Evolutionary conservation across 164 flowering plant species (phyloP).

Genomic region (Cinnamomum micranthum): DNA sequence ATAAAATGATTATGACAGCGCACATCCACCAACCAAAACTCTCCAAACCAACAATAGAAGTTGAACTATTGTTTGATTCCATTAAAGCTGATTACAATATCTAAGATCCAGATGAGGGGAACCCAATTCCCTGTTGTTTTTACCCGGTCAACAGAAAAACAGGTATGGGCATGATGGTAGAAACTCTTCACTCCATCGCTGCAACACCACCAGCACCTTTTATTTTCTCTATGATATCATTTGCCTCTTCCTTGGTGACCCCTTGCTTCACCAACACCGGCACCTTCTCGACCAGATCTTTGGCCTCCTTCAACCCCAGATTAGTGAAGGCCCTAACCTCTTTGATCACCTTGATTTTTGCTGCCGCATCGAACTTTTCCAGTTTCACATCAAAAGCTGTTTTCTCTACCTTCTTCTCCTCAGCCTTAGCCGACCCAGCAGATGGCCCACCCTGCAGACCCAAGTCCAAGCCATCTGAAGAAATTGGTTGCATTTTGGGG

Average conservation of each 20-base stretch:
- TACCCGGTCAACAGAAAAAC: neutral
- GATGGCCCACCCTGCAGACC: constrained; percentile 20
- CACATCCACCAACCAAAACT: too few relatives aligned
- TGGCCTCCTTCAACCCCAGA: constrained; percentile 20
- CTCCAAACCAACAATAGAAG: too few relatives aligned
- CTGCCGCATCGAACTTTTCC: constrained; percentile 8
- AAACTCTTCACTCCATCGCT: constrained; percentile 47
- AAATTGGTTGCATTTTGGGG: constrained; percentile 34
- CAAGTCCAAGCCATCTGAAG: constrained; percentile 7
- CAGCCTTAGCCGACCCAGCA: constrained; percentile 4
- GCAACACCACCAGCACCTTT: constrained; percentile 66
- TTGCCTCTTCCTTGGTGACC: constrained; percentile 11
- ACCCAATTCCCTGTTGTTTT: neutral
- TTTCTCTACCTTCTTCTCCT: constrained; percentile 10
- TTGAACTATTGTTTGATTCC: too few relatives aligned
- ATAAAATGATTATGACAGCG: too few relatives aligned
- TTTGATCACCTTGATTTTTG: constrained; percentile 15
- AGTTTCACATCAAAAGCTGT: constrained; percentile 11
- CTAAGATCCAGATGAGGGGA: too few relatives aligned
- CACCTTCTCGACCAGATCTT: constrained; percentile 16
- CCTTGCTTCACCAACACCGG: constrained; percentile 4
- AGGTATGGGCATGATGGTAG: neutral
- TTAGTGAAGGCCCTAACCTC: constrained; percentile 18
- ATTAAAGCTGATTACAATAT: too few relatives aligned
- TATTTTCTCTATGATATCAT: constrained; percentile 8